Evolutionary conservation across 2,329 filamentous ascomycete genomes (phyloP), one percentile per base, ranked within the genome.

Genomic region (Aspergillus sp.): DNA sequence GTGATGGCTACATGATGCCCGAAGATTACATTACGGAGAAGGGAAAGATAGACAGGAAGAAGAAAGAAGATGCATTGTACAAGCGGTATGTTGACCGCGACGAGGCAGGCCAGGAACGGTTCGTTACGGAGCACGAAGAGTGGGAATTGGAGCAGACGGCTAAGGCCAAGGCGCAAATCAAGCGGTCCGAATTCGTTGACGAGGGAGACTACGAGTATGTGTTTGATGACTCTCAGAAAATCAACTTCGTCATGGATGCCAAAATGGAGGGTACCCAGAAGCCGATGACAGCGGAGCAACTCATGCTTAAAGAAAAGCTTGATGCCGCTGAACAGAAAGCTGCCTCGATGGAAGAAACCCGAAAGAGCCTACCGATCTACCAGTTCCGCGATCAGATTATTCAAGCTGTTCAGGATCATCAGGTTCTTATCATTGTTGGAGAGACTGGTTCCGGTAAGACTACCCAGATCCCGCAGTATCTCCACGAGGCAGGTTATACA

Each of bases 381-480:
- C 77, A 84, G 36, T 97, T 91, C 57, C 79, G 90, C 26, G 85
- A 95, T 33, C 77, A 91, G 51, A 86, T 98, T 43, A 75, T 98
- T 19, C 79, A 83, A n/a, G 93, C 93, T 0, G 74, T 97, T n/a
- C 79, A 83, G 30, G 75, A 94, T 41, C 85, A 90, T 53, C 93
- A 96, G 59, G 82, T 95, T 10, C 69, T 98, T 8, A 89, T 98
- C 46, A 85, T 98, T 42, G 90, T 96, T 2, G 93, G 89, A 60
- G 90, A 97, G 66, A 98, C 93, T 0, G 93, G 93, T 42, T 90
- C 84, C 54, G 93, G 93, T 56, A 98, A 98, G 69, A 95, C 91
- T 0, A 98, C 93, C 0, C 93, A 98, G 62, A 72, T 97, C 11
- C 89, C 91, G 0, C 93, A 97, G 59, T 98, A 95, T 61, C 77